These are phyloP conservation scores for Stylosanthes scabra DNA, from an alignment of 331 rosid genomes.

Conservation along the genomic window DNA sequence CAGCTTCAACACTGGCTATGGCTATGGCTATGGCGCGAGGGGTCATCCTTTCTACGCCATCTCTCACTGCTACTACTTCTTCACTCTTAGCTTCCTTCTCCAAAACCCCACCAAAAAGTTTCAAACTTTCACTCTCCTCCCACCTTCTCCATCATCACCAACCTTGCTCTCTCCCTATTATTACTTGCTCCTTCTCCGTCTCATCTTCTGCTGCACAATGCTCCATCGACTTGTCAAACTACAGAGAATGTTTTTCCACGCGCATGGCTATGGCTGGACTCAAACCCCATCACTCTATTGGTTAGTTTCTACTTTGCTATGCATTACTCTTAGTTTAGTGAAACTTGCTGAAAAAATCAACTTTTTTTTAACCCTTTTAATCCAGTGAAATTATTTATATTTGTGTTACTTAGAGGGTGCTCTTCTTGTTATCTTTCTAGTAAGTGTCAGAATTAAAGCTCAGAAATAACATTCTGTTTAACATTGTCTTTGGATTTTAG, in stretches of 20 bases:
- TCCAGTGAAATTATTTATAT: background rate
- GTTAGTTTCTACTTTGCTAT: constrained; percentile 40
- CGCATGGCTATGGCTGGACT: constrained; percentile 95
- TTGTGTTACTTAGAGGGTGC: constrained; percentile 22
- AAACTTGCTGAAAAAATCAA: too few relatives aligned
- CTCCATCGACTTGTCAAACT: constrained; percentile 55
- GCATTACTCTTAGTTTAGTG: too few relatives aligned
- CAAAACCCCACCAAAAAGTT: constrained; percentile 38
- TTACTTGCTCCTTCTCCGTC: constrained; percentile 42
- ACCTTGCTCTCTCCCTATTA: constrained; percentile 26
- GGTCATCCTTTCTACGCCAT: constrained; percentile 47
- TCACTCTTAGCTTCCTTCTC: constrained; percentile 44
- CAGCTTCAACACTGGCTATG: background rate
- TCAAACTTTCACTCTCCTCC: constrained; percentile 41
- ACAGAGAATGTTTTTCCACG: constrained; percentile 69
- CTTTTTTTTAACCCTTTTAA: too few relatives aligned
- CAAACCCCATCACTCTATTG: constrained; percentile 82
- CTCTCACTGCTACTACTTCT: constrained; percentile 44
- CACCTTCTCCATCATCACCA: constrained; percentile 36
- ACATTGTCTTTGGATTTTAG: background rate
- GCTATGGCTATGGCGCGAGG: constrained; percentile 67
- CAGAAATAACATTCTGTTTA: background rate
- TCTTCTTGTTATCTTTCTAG: constrained; percentile 17
- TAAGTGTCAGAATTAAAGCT: constrained; percentile 18
- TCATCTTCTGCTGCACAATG: constrained; percentile 50